A percentile compares a stretch with the other conserved stretches of the same genome.
phyloP scores from a whole-genome alignment of 108 stramenopile genomes.

The Cyclotella kingstonii region DNA sequence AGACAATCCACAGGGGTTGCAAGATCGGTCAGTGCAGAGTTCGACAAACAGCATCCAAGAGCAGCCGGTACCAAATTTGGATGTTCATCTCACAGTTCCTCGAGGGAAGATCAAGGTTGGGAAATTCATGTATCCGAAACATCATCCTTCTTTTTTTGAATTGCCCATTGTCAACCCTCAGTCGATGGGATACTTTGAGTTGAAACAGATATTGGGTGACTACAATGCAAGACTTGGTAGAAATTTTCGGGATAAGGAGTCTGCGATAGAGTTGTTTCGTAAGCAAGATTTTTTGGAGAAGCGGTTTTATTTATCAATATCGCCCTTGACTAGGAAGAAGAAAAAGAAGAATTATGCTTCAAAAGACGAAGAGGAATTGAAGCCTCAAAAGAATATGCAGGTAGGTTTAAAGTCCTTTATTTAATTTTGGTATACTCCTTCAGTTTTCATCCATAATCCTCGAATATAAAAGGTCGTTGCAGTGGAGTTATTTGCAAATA shows the following conservation, averaged over 20 bases:
- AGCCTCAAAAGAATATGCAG: conserved; percentile 42
- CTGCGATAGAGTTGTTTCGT: conserved; percentile 55
- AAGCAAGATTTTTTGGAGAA: conserved; percentile 63
- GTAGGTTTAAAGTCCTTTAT: too few species aligned
- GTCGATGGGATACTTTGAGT: conserved; percentile 56
- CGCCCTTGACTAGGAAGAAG: conserved; percentile 51
- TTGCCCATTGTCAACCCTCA: conserved; percentile 65
- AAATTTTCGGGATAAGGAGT: conserved; percentile 39
- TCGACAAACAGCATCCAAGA: too few species aligned
- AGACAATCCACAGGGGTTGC: too few species aligned
- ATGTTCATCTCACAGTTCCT: conserved; percentile 74
- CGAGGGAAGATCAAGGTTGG: conserved; percentile 72
- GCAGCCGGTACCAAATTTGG: too few species aligned
- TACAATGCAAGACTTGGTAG: conserved; percentile 45
- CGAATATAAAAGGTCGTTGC: conserved; percentile 48
- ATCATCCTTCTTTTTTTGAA: conserved; percentile 80
- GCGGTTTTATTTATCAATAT: conserved; percentile 64
- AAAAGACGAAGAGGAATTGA: conserved; percentile 47
- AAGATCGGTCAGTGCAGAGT: too few species aligned
- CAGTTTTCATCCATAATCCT: neutral
- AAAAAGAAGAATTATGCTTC: conserved; percentile 42
- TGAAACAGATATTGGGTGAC: conserved; percentile 69
- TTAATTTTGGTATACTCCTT: too few species aligned
- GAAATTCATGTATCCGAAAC: conserved; percentile 73
- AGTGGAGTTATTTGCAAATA: conserved; percentile 70